These are phyloP conservation scores for Diaporthe ampelina DNA, from an alignment of 2,329 filamentous ascomycete genomes.

Conservation along the genomic window DNA sequence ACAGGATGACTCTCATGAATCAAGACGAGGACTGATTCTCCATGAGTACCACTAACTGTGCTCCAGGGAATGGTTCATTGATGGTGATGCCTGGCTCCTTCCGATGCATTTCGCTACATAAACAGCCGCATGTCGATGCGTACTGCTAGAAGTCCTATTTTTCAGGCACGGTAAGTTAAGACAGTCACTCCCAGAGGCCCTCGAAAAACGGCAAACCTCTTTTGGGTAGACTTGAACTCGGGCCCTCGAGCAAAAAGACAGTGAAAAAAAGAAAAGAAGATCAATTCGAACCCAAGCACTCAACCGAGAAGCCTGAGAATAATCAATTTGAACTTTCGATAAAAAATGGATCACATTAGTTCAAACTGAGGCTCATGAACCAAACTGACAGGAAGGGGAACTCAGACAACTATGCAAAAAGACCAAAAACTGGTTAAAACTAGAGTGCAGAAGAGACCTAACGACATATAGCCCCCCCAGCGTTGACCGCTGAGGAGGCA, in stretches of 20 bases:
- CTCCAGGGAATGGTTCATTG: neutral
- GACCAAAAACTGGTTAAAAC: neutral
- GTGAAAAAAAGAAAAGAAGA: neutral
- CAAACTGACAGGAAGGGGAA: neutral
- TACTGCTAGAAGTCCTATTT: too few relatives aligned
- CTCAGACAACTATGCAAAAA: neutral
- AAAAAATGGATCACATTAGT: neutral
- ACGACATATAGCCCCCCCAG: neutral
- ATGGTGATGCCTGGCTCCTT: neutral
- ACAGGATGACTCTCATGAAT: neutral
- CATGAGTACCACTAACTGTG: neutral
- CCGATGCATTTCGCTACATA: neutral
- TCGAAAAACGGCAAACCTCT: neutral
- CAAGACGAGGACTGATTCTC: neutral
- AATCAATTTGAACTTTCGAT: neutral
- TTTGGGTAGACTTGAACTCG: neutral
- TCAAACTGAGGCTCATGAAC: neutral
- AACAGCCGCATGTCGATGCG: neutral
- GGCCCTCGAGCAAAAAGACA: neutral
- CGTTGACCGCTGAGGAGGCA: neutral
- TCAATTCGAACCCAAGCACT: neutral
- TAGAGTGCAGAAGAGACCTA: neutral
- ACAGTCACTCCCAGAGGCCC: neutral
- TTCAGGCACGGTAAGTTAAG: neutral
- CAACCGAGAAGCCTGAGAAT: too few relatives aligned